Evolutionary conservation across 495 filamentous ascomycete species (phyloP).

Genomic region (Bryoglossum gracile): DNA sequence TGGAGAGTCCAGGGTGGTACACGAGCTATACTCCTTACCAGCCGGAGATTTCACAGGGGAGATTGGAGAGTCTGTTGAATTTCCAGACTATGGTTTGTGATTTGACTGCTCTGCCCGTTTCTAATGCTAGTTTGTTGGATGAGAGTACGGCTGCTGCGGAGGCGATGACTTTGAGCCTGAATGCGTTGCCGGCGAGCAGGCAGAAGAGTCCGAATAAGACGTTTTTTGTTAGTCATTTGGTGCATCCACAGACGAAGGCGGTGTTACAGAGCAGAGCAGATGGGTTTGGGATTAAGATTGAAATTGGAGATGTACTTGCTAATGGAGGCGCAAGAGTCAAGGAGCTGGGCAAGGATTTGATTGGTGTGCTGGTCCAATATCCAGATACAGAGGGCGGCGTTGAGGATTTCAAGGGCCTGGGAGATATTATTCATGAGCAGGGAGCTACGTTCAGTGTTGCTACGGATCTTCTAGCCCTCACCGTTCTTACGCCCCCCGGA

Average conservation of each 20-base stretch:
- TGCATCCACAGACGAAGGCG: constrained; percentile 85
- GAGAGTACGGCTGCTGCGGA: constrained; percentile 94
- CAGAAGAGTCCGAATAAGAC: constrained; percentile 71
- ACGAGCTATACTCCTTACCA: constrained; percentile 99
- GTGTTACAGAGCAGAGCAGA: constrained; percentile 85
- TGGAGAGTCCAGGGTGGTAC: constrained; percentile 96
- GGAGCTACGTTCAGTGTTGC: constrained; percentile 82
- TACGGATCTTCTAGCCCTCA: constrained; percentile 87
- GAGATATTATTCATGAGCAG: constrained; percentile 70
- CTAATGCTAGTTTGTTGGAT: constrained; percentile 91
- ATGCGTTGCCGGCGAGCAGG: constrained; percentile 61
- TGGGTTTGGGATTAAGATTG: constrained; percentile 82
- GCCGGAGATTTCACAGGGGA: constrained; percentile 94
- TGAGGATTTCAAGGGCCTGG: constrained; percentile 63
- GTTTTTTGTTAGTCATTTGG: constrained; percentile 73
- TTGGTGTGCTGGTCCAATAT: constrained; percentile 92
- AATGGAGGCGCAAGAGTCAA: constrained; percentile 56
- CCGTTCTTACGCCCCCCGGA: constrained; percentile 81
- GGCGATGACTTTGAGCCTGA: constrained; percentile 93
- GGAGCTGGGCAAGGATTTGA: constrained; percentile 70
- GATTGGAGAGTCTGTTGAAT: constrained; percentile 88
- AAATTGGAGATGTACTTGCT: constrained; percentile 61
- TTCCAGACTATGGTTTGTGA: constrained; percentile 95
- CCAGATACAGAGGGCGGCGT: constrained; percentile 85
- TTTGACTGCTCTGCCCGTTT: constrained; percentile 78